Base-by-base conservation (phyloP, 148 eudicot species). In the Amaranthus hypochondriacus region DNA sequence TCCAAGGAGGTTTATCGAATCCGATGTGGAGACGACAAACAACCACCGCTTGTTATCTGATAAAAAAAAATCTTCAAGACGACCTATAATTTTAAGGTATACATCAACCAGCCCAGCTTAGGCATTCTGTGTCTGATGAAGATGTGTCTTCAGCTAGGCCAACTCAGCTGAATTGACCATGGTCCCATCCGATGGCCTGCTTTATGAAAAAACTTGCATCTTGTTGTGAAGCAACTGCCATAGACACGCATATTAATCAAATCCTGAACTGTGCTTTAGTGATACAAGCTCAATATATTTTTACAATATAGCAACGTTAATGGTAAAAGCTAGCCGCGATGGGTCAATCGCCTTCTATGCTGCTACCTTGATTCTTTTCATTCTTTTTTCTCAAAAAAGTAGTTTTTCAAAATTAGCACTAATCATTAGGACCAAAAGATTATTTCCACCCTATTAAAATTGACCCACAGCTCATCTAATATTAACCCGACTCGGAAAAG, bases 101-200 rank as follows among this genome's bases (percentile, higher is more conserved):
- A 74, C 75, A 75, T 69, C 78, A 75, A 70, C 51, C 53, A 75
- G 68, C 82, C 65, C 39, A 28, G 70, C 71, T 75, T 70, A 79
- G 48, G 79, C 76, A 9, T 75, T 28, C 70, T 42, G 70, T 67
- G 46, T 15, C 12, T 72, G 58, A 80, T 48, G 79, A 48, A 66
- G 50, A 39, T 76, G 54, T 48, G 69, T 72, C 79, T 50, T 75
- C 68, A 57, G 74, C 75, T 68, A 61, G 47, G 68, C 82, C 82
- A 56, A 70, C 75, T 65, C 54, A 48, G 52, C 7, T 69, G 48
- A 69, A 72, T 71, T 60, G 73, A 69, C 72, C 73, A 64, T 58
- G 54, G 61, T 69, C 66, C 62, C 72, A 75, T 65, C 68, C 75
- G 50, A 75, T 14, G 82, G 82, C 79, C 82, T 71, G 68, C 70